Evolutionary conservation across 1,284 basidiomycete species (phyloP).

Genomic region (Ustilago sp.): DNA sequence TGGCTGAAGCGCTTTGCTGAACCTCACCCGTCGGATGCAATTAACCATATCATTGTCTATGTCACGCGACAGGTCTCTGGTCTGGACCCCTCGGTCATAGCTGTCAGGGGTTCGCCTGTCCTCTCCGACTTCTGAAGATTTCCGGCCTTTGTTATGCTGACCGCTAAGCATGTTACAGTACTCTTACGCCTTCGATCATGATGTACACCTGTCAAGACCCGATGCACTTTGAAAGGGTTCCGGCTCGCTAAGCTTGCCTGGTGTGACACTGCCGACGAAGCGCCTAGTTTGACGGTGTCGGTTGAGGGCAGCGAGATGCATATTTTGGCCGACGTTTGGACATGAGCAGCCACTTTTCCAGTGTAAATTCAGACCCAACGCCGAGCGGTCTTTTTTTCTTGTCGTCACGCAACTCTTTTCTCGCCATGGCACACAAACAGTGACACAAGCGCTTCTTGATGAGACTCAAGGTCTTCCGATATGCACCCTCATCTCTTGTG

Average conservation of each 20-base stretch:
- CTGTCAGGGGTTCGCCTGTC: conserved; percentile 14
- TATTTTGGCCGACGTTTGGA: conserved; percentile 24
- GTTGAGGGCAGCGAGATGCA: conserved; percentile 31
- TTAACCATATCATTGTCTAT: not conserved
- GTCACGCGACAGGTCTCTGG: conserved; percentile 2
- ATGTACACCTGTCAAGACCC: not conserved
- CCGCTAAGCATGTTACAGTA: not conserved
- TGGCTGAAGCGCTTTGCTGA: not conserved
- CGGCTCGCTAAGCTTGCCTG: not conserved
- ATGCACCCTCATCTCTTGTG: not conserved
- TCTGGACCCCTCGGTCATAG: conserved; percentile 15
- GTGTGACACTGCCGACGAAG: not conserved
- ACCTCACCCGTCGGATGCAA: not conserved
- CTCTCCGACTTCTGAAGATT: conserved; percentile 15
- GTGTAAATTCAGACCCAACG: conserved; percentile 11
- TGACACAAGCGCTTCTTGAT: not conserved
- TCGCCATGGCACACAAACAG: too few species aligned
- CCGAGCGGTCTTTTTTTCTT: conserved; percentile 35
- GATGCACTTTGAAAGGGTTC: not conserved
- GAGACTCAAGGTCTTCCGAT: conserved; percentile 5
- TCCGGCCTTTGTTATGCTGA: not conserved
- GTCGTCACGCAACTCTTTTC: not conserved
- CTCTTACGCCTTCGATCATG: not conserved
- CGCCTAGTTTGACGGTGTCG: conserved; percentile 3
- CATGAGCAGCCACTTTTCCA: conserved; percentile 8